phyloP scores from a whole-genome alignment of 306 rosid genomes.

The Gillenia trifoliata region DNA sequence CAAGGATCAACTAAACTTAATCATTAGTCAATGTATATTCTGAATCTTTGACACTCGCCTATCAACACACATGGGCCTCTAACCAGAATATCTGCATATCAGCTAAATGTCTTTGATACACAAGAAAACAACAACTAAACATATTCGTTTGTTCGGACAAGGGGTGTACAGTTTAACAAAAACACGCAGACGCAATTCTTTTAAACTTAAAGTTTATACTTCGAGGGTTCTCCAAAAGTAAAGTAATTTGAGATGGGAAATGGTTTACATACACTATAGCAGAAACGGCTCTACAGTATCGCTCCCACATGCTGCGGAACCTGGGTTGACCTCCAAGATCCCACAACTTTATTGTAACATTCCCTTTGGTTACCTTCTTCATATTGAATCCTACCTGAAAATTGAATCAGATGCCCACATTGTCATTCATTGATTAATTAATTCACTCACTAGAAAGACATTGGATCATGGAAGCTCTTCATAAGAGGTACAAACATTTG shows the following conservation, averaged over 20 bases:
- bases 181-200: background rate
- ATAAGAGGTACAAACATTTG: constrained; percentile 5
- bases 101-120: background rate
- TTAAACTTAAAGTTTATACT: background rate
- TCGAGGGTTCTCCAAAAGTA: background rate
- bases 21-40: background rate
- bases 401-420: constrained; percentile 12
- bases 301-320: constrained; percentile 98
- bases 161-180: background rate
- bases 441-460: background rate
- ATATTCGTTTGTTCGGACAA: background rate
- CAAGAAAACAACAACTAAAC: background rate
- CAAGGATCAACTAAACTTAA: background rate
- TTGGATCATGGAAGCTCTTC: background rate
- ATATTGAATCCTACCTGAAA: constrained; percentile 89
- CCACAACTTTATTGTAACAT: constrained; percentile 90
- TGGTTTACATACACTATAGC: constrained; percentile 69
- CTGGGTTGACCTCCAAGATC: constrained; percentile 98
- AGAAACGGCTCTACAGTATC: constrained; percentile 89
- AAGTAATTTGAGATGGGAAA: constrained; percentile 19
- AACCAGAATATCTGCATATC: background rate
- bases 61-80: background rate
- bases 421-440: constrained; percentile 14
- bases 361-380: constrained; percentile 91
- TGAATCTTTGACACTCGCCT: background rate